Evolutionary conservation across 257 asterid species (phyloP).

Genomic region (Scutellaria minor): DNA sequence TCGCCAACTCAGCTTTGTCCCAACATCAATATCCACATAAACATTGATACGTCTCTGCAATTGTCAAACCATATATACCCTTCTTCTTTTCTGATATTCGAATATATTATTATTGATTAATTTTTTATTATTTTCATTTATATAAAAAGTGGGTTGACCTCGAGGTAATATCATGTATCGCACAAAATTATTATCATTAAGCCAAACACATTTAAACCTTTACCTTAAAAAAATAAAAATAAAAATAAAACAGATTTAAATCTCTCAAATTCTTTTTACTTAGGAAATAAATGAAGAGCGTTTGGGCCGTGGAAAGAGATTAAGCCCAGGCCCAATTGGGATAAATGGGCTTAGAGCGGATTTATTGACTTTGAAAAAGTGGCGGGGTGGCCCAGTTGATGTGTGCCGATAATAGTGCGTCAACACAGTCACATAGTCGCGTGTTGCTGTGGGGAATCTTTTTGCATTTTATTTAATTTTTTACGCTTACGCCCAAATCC

Average conservation of each 20-base stretch:
- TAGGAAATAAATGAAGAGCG: no score
- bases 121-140: neutral
- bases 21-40: slow-evolving; percentile 15
- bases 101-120: slow-evolving; percentile 3
- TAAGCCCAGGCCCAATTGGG: slow-evolving; percentile 26
- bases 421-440: slow-evolving; percentile 25
- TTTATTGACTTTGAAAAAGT: slow-evolving; percentile 18
- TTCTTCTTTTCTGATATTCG: slow-evolving; percentile 1
- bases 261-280: no score
- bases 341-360: neutral
- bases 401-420: slow-evolving; percentile 43
- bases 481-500: slow-evolving; percentile 39
- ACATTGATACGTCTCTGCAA: neutral
- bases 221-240: no score
- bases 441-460: slow-evolving; percentile 39
- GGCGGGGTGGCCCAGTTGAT: slow-evolving; percentile 35
- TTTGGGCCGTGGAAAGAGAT: neutral
- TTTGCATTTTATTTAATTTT: neutral
- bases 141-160: neutral
- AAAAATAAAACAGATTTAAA: no score
- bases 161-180: no score
- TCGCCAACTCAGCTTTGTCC: slow-evolving; percentile 29
- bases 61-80: slow-evolving; percentile 14
- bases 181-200: no score
- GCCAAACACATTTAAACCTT: no score